These are phyloP conservation scores for Ustulina deusta DNA, from an alignment of 2,329 filamentous ascomycete genomes.

Conservation along the genomic window DNA sequence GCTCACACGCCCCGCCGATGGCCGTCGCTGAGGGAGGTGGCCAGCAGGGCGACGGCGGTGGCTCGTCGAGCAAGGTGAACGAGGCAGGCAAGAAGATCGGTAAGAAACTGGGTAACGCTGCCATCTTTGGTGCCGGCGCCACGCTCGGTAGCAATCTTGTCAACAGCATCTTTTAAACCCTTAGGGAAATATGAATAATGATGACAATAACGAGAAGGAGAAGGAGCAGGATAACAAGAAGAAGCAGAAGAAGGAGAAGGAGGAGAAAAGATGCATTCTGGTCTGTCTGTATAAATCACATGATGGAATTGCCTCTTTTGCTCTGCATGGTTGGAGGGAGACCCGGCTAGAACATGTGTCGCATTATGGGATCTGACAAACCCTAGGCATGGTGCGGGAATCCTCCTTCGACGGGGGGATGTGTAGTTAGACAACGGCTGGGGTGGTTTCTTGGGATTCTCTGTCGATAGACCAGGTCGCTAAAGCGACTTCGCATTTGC, in stretches of 20 bases:
- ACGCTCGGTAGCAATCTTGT: conserved; percentile 91
- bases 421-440: background rate
- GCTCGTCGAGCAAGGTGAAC: conserved; percentile 70
- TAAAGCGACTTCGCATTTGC: background rate
- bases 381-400: background rate
- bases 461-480: background rate
- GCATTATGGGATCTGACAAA: conserved; percentile 8
- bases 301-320: background rate
- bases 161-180: conserved; percentile 83
- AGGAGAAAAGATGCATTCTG: no score
- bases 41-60: conserved; percentile 50
- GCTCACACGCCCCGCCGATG: conserved; percentile 78
- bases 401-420: background rate
- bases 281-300: background rate
- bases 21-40: conserved; percentile 72
- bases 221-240: no score
- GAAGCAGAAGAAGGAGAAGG: background rate
- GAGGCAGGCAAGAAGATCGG: conserved; percentile 93
- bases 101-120: conserved; percentile 87
- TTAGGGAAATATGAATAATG: background rate
- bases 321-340: background rate
- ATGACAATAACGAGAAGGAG: background rate
- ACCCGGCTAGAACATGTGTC: conserved; percentile 4
- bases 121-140: conserved; percentile 93
- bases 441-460: background rate